phyloP scores from a whole-genome alignment of 139 green algal species.

The Cymbomonas tetramitiformis region DNA sequence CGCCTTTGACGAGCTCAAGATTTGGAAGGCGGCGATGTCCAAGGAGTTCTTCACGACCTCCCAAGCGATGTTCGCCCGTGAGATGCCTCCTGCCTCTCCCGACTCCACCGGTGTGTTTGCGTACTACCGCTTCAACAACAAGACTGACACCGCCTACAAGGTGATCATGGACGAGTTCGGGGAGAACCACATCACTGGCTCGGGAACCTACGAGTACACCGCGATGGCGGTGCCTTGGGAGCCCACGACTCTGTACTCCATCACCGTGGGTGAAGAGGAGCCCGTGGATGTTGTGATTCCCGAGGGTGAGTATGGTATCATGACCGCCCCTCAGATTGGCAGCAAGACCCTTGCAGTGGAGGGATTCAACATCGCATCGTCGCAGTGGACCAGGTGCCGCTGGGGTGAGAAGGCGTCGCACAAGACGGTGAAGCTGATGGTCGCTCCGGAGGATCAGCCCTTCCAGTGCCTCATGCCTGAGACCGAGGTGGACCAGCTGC shows the following conservation, averaged over 20 bases:
- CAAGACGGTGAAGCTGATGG: no score
- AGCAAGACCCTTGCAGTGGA: not conserved
- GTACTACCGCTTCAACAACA: constrained; percentile 18
- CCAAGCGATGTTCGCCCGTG: not conserved
- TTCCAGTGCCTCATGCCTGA: no score
- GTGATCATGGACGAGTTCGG: no score
- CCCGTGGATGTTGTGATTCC: not conserved
- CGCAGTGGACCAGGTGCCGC: constrained; percentile 17
- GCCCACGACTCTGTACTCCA: constrained; percentile 10
- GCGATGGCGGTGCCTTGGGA: constrained; percentile 10
- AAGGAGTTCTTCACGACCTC: not conserved
- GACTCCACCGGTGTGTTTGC: not conserved
- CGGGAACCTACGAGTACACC: not conserved
- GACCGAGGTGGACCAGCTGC: no score
- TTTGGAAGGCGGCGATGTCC: constrained; percentile 1
- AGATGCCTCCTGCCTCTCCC: no score
- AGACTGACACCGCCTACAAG: not conserved
- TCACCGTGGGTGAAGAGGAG: not conserved
- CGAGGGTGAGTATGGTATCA: no score
- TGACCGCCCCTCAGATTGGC: not conserved
- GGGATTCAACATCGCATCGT: constrained; percentile 21
- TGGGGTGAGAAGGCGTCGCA: no score
- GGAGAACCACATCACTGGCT: not conserved
- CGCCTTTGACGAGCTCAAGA: constrained; percentile 17
- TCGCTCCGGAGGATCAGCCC: no score